Evolutionary conservation across 1,139 yeast genomes (phyloP).

Genomic region (Lizanozyma gosingica): DNA sequence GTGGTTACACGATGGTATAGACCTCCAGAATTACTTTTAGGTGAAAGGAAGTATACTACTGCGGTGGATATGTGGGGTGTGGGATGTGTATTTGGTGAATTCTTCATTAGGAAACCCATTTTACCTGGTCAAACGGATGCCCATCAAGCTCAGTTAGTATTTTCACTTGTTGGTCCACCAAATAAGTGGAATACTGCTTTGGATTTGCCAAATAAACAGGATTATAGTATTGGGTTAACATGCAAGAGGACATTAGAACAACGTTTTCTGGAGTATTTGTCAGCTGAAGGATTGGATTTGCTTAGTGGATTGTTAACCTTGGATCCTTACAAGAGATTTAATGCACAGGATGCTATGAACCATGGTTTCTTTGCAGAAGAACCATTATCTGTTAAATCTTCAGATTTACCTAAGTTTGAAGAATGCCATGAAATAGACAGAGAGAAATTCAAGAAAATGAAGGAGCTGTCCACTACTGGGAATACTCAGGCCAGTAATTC

Average conservation of each 20-base stretch:
- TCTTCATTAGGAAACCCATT: constrained; percentile 74
- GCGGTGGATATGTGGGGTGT: constrained; percentile 97
- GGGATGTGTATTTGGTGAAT: constrained; percentile 93
- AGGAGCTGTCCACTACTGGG: constrained; percentile 4
- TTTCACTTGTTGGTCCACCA: constrained; percentile 79
- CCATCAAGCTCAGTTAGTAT: constrained; percentile 84
- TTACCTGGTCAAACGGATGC: constrained; percentile 78
- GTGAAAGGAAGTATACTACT: constrained; percentile 80
- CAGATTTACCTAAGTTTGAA: constrained; percentile 60
- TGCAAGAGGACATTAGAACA: constrained; percentile 49
- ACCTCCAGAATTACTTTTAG: constrained; percentile 85
- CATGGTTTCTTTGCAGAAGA: constrained; percentile 58
- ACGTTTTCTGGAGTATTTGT: constrained; percentile 34
- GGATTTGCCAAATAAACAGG: constrained; percentile 50
- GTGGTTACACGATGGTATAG: constrained; percentile 98
- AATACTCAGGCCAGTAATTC: background rate
- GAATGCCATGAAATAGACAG: constrained; percentile 88
- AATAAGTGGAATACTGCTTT: constrained; percentile 60
- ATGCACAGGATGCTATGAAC: constrained; percentile 69
- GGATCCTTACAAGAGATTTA: constrained; percentile 64
- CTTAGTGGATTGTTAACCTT: constrained; percentile 47
- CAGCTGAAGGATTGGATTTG: constrained; percentile 30
- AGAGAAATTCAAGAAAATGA: constrained; percentile 44
- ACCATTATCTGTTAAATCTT: constrained; percentile 53
- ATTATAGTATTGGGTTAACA: constrained; percentile 32